Evolutionary conservation across 2,329 filamentous ascomycete species (phyloP).

Genomic region (Alternaria infectoria): DNA sequence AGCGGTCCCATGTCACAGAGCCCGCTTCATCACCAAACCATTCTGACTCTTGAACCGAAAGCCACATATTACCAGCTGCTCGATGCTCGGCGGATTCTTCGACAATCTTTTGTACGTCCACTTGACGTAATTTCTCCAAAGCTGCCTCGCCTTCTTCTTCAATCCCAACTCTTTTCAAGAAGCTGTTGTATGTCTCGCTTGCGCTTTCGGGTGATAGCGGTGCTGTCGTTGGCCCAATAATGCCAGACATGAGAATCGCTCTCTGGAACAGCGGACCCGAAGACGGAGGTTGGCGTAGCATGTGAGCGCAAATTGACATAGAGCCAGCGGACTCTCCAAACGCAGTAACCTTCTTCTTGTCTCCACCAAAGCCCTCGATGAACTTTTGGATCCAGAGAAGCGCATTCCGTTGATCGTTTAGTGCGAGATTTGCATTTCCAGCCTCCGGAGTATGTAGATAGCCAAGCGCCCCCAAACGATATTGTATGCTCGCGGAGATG

Average conservation of each 20-base stretch:
- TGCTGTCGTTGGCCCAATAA: constrained; percentile 18
- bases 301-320: constrained; percentile 33
- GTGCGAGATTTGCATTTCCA: constrained; percentile 31
- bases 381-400: constrained; percentile 46
- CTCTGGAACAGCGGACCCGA: constrained; percentile 25
- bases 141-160: constrained; percentile 14
- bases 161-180: constrained; percentile 30
- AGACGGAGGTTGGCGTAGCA: constrained; percentile 20
- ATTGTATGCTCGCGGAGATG: constrained; percentile 28
- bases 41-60: constrained; percentile 13
- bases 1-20: constrained; percentile 26
- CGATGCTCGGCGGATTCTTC: constrained; percentile 9
- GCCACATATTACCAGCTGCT: constrained; percentile 14
- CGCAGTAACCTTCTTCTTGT: constrained; percentile 38
- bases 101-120: constrained; percentile 20
- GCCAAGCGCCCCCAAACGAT: constrained; percentile 35
- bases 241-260: constrained; percentile 29
- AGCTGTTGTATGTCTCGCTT: constrained; percentile 9
- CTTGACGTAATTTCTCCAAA: constrained; percentile 10
- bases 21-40: constrained; percentile 20
- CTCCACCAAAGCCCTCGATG: constrained; percentile 45
- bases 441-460: constrained; percentile 51
- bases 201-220: constrained; percentile 16
- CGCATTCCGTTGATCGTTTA: constrained; percentile 43
- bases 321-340: constrained; percentile 57